Evolutionary conservation across 176 grass and related monocot genomes (phyloP).

Genomic region (Zea mays): DNA sequence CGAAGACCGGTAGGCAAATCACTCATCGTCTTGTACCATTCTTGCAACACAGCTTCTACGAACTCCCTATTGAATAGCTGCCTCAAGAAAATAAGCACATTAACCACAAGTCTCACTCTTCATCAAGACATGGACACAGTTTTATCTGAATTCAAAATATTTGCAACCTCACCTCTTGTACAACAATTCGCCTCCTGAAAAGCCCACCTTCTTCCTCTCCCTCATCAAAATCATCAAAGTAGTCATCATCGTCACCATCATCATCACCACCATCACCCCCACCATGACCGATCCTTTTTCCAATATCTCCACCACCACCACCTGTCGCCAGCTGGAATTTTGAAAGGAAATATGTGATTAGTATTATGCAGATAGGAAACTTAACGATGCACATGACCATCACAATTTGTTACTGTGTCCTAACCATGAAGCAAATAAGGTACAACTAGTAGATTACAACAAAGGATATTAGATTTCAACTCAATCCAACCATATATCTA

Average conservation of each 20-base stretch:
- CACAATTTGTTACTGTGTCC: constrained; percentile 7
- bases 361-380: neutral
- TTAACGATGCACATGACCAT: constrained; percentile 11
- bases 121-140: neutral
- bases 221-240: constrained; percentile 96
- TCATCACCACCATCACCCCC: constrained; percentile 97
- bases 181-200: constrained; percentile 76
- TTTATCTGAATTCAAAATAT: constrained; percentile 33
- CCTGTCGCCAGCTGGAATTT: constrained; percentile 68
- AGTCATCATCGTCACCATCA: constrained; percentile 94
- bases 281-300: constrained; percentile 88
- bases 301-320: constrained; percentile 96
- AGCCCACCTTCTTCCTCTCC: constrained; percentile 87
- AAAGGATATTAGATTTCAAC: neutral
- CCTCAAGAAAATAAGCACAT: constrained; percentile 35
- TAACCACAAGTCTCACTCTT: constrained; percentile 20
- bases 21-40: constrained; percentile 89
- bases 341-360: constrained; percentile 33
- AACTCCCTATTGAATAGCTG: constrained; percentile 95
- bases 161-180: constrained; percentile 74
- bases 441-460: neutral
- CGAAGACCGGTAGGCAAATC: constrained; percentile 81
- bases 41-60: constrained; percentile 92
- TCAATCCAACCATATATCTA: neutral
- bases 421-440: neutral